Conservation (phyloP, 495 filamentous ascomycete genomes). For the Evernia prunastri region DNA sequence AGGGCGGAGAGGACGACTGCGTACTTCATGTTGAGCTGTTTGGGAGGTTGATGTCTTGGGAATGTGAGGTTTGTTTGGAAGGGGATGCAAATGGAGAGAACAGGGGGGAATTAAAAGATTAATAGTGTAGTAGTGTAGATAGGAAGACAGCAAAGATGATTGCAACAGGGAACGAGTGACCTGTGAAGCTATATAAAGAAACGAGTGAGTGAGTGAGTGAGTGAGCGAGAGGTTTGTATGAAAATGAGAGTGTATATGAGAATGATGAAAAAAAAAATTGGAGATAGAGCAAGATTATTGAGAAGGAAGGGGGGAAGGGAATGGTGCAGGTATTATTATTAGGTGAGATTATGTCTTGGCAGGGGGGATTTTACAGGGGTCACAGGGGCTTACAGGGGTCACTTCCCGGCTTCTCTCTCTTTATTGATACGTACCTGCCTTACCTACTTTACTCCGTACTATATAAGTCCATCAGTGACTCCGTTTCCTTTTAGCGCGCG, state of each 20-base stretch:
- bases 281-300: neutral
- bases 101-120: neutral
- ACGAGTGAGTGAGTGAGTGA: neutral
- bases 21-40: constrained; percentile 14
- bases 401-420: too few species aligned
- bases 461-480: too few species aligned
- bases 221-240: too few species aligned
- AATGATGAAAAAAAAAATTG: neutral
- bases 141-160: neutral
- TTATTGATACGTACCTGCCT: too few species aligned
- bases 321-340: neutral
- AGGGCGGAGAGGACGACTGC: constrained; percentile 14
- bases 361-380: neutral
- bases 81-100: too few species aligned
- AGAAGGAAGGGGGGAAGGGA: neutral
- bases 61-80: neutral
- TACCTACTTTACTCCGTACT: too few species aligned
- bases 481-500: neutral
- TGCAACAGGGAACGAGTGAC: constrained; percentile 4
- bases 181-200: neutral
- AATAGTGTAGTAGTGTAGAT: neutral
- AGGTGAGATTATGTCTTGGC: neutral
- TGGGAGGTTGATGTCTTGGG: neutral
- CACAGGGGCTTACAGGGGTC: neutral
- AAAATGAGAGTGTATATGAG: constrained; percentile 1